These are phyloP conservation scores for Hebeloma cylindrosporum DNA, from an alignment of 768 basidiomycete species.

Conservation along the genomic window DNA sequence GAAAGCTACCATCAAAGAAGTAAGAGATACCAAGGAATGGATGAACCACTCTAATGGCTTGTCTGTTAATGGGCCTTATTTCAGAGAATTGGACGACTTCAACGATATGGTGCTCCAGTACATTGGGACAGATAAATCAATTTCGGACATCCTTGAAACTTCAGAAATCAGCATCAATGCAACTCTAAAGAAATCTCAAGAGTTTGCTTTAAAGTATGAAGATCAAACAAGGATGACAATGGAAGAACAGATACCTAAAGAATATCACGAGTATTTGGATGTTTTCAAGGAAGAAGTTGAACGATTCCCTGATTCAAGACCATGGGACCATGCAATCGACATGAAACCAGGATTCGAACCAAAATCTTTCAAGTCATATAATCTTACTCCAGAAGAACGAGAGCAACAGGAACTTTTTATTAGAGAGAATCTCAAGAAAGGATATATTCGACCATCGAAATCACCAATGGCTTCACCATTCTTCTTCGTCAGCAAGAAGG, in stretches of 20 bases:
- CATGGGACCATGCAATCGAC: slow-evolving; percentile 11
- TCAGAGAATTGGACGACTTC: background rate
- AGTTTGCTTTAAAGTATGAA: background rate
- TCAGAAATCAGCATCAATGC: background rate
- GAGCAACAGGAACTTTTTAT: too few species aligned
- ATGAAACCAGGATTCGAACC: slow-evolving; percentile 3
- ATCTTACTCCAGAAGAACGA: too few species aligned
- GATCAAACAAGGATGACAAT: background rate
- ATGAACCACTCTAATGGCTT: too few species aligned
- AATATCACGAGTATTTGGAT: slow-evolving; percentile 10
- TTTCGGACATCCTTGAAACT: too few species aligned
- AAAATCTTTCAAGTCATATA: background rate
- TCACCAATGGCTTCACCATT: slow-evolving; percentile 8
- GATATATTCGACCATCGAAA: slow-evolving; percentile 1
- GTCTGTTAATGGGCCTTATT: background rate
- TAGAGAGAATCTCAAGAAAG: too few species aligned
- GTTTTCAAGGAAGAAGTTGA: slow-evolving; percentile 9
- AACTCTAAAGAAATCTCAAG: background rate
- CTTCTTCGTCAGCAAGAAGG: slow-evolving; percentile 19
- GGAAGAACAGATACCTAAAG: background rate
- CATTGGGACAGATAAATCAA: too few species aligned
- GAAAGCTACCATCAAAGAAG: background rate
- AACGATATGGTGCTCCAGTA: too few species aligned
- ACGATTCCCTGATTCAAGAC: background rate
- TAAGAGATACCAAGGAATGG: too few species aligned